Evolutionary conservation across 192 early-diverging fungal genomes (phyloP).

Genomic region (Ambispora gerdemannii): DNA sequence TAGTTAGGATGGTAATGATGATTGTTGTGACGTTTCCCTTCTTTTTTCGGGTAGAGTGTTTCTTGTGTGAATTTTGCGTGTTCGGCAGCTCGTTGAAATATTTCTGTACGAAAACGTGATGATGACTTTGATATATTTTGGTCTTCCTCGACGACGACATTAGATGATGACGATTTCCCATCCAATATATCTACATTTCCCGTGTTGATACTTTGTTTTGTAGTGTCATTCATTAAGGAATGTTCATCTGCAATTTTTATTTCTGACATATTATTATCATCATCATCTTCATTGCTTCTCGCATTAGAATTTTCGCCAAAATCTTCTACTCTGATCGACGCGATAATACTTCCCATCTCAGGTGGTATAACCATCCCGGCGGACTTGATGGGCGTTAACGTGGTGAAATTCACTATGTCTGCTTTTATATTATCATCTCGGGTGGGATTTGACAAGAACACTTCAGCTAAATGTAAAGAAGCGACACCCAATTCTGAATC

Average conservation of each 20-base stretch:
- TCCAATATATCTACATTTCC: too few species aligned
- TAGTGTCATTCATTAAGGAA: background rate
- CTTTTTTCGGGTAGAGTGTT: slow-evolving; percentile 3
- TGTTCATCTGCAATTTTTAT: background rate
- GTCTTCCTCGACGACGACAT: too few species aligned
- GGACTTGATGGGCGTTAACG: slow-evolving; percentile 23
- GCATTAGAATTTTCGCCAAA: slow-evolving; percentile 3
- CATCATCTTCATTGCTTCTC: background rate
- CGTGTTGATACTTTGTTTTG: background rate
- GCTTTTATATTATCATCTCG: slow-evolving; percentile 22
- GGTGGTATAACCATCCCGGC: slow-evolving; percentile 2
- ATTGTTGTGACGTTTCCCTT: slow-evolving; percentile 1
- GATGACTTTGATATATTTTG: background rate
- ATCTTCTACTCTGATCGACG: slow-evolving; percentile 27
- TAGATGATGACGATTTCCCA: too few species aligned
- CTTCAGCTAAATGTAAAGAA: slow-evolving; percentile 18
- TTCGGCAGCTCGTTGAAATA: slow-evolving; percentile 29
- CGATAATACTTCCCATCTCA: slow-evolving; percentile 27
- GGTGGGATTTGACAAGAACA: slow-evolving; percentile 17
- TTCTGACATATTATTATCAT: background rate
- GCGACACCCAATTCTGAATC: slow-evolving; percentile 23
- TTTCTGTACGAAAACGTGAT: slow-evolving; percentile 18
- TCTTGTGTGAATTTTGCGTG: slow-evolving; percentile 26
- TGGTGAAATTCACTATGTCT: slow-evolving; percentile 23
- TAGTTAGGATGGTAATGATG: background rate